A percentile compares a stretch with the other conserved stretches of the same genome.
These are phyloP conservation scores for Nannochloris sp. DNA, from an alignment of 139 green algal species.

Conservation along the genomic window DNA sequence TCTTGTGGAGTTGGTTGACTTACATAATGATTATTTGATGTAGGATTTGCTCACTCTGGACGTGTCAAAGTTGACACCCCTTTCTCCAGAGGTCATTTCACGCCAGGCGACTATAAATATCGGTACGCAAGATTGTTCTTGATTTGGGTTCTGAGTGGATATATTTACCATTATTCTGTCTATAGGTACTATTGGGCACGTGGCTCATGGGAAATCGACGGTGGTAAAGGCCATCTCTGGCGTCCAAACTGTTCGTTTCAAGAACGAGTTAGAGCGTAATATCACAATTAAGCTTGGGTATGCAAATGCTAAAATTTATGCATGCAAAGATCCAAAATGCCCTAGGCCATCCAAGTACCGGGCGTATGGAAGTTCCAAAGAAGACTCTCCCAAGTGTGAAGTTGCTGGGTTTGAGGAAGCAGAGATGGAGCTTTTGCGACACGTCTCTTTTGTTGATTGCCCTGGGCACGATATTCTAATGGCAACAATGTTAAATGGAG, in stretches of 20 bases:
- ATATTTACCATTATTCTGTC: not conserved
- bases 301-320: conserved; percentile 99
- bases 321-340: conserved; percentile 64
- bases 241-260: conserved; percentile 99
- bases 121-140: conserved; percentile 44
- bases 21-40: not conserved
- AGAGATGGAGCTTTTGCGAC: conserved; percentile 86
- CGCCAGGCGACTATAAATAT: conserved; percentile 99
- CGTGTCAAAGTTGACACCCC: conserved; percentile 73
- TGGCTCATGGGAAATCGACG: conserved; percentile 98
- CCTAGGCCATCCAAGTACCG: conserved; percentile 77
- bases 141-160: not conserved
- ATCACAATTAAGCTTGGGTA: conserved; percentile 99
- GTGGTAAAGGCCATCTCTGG: conserved; percentile 99
- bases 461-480: conserved; percentile 99
- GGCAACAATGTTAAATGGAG: conserved; percentile 99
- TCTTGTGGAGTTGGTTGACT: not conserved
- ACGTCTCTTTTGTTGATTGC: conserved; percentile 99
- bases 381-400: conserved; percentile 72
- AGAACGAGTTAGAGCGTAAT: conserved; percentile 99
- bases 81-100: conserved; percentile 96
- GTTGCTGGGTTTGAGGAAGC: conserved; percentile 65
- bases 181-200: conserved; percentile 95
- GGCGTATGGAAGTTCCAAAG: conserved; percentile 84
- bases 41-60: conserved; percentile 88